Evolutionary conservation across 2,329 filamentous ascomycete species (phyloP).

Genomic region (Pseudocercospora fuligena): DNA sequence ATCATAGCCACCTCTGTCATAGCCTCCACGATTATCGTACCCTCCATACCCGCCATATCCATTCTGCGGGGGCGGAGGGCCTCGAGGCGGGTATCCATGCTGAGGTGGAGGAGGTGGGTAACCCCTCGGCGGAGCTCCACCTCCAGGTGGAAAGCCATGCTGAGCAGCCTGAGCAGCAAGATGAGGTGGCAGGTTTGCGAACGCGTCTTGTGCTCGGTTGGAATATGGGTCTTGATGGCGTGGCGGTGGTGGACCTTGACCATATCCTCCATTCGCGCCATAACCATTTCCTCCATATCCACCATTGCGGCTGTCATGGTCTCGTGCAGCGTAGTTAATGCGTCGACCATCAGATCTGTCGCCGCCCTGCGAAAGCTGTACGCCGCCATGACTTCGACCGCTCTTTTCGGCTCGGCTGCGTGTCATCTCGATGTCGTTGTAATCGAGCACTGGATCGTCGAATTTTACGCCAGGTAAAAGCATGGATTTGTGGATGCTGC

Average conservation of each 20-base stretch:
- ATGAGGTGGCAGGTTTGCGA: slow-evolving; percentile 39
- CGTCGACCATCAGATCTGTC: slow-evolving; percentile 53
- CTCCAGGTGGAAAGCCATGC: slow-evolving; percentile 37
- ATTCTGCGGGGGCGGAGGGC: slow-evolving; percentile 29
- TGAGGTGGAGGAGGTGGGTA: slow-evolving; percentile 19
- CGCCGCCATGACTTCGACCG: slow-evolving; percentile 74
- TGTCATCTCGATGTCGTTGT: slow-evolving; percentile 75
- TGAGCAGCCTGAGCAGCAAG: slow-evolving; percentile 42
- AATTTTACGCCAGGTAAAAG: slow-evolving; percentile 82
- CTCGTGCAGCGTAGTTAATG: slow-evolving; percentile 58
- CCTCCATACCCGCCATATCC: slow-evolving; percentile 33
- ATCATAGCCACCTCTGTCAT: slow-evolving; percentile 20
- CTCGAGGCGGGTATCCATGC: slow-evolving; percentile 30
- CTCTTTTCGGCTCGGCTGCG: slow-evolving; percentile 67
- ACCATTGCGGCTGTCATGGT: slow-evolving; percentile 34
- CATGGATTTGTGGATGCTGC: slow-evolving; percentile 87
- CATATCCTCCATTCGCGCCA: slow-evolving; percentile 34
- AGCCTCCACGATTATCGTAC: slow-evolving; percentile 7
- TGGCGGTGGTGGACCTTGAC: slow-evolving; percentile 18
- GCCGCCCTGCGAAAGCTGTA: slow-evolving; percentile 58
- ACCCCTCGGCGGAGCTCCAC: slow-evolving; percentile 26
- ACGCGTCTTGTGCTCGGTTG: slow-evolving; percentile 29
- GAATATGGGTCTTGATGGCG: slow-evolving; percentile 21
- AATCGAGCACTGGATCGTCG: slow-evolving; percentile 72
- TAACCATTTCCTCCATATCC: slow-evolving; percentile 31